Evolutionary conservation across 257 asterid species (phyloP).

Genomic region (Ilex asprella): DNA sequence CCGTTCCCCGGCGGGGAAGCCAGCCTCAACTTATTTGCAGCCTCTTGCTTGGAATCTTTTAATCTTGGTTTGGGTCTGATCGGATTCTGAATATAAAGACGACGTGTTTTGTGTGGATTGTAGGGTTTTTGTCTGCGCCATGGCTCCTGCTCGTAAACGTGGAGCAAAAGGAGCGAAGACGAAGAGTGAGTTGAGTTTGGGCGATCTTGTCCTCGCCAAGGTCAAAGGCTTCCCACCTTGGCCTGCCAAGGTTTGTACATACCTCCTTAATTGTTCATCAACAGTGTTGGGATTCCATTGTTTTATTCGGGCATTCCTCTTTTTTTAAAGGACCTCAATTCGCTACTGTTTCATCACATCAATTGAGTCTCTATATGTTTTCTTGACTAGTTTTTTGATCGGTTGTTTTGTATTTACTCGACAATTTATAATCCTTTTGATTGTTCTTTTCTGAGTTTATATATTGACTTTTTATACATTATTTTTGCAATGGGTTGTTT

Average conservation of each 20-base stretch:
- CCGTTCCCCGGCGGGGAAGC: too few relatives aligned
- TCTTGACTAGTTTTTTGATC: neutral
- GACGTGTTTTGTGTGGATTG: too few relatives aligned
- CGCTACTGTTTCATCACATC: neutral
- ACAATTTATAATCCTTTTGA: neutral
- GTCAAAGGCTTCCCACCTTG: slow-evolving; percentile 90
- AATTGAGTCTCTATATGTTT: neutral
- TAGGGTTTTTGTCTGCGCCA: slow-evolving; percentile 3
- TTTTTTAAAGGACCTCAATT: too few relatives aligned
- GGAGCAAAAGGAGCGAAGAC: slow-evolving; percentile 56
- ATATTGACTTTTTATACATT: neutral
- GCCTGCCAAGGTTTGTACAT: slow-evolving; percentile 79
- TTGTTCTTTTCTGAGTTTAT: neutral
- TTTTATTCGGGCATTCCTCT: too few relatives aligned
- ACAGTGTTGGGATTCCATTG: too few relatives aligned
- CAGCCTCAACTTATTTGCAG: too few relatives aligned
- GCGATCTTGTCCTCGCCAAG: slow-evolving; percentile 93
- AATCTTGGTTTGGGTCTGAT: too few relatives aligned
- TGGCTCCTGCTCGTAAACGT: slow-evolving; percentile 80
- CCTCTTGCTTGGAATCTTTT: too few relatives aligned
- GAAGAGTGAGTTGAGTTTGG: slow-evolving; percentile 52
- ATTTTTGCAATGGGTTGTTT: neutral
- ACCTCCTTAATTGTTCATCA: neutral
- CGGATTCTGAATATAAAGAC: too few relatives aligned
- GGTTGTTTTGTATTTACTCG: neutral